phyloP scores from a whole-genome alignment of 352 stramenopile species.

The Pythium aristosporum region DNA sequence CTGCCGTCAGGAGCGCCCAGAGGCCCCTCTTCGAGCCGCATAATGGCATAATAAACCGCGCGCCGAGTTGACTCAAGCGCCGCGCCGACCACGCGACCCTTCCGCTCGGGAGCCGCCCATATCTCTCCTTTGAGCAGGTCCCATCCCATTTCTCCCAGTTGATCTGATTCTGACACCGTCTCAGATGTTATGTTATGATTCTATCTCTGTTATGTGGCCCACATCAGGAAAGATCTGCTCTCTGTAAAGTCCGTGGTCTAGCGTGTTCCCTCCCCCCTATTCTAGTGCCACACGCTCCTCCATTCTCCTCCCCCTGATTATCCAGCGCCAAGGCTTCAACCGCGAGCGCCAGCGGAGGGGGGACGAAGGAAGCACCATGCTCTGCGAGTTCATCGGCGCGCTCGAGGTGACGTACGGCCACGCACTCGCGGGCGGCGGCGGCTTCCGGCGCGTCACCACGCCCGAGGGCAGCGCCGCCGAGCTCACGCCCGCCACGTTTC shows the following conservation, averaged over 20 bases:
- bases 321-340: slow-evolving; percentile 20
- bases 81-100: background rate
- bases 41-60: background rate
- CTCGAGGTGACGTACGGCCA: slow-evolving; percentile 88
- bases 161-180: background rate
- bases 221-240: background rate
- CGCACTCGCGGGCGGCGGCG: slow-evolving; percentile 69
- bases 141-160: background rate
- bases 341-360: background rate
- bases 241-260: slow-evolving; percentile 14
- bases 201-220: background rate
- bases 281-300: slow-evolving; percentile 2
- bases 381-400: slow-evolving; percentile 64
- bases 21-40: background rate
- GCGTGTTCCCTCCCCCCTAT: background rate
- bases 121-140: too few relatives aligned
- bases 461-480: slow-evolving; percentile 71
- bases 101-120: too few relatives aligned
- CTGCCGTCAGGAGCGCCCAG: background rate
- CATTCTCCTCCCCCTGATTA: slow-evolving; percentile 11
- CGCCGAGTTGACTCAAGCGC: background rate
- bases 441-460: slow-evolving; percentile 84
- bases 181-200: background rate
- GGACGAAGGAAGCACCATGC: slow-evolving; percentile 34
- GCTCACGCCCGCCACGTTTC: slow-evolving; percentile 76